These are phyloP conservation scores for Kuraishia borneana DNA, from an alignment of 805 yeast species.

Conservation along the genomic window DNA sequence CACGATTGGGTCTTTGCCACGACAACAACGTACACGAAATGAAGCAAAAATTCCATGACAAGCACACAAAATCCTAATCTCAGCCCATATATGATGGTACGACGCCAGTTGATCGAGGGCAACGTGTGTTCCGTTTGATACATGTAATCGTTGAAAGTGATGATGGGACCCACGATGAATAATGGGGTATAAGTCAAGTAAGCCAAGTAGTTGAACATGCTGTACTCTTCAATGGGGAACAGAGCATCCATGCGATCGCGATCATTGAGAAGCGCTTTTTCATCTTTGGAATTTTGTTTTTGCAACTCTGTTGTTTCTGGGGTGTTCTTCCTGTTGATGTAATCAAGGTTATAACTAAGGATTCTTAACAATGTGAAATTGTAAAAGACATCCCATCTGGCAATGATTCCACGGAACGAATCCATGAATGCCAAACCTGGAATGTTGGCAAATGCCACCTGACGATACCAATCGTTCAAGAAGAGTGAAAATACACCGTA, in stretches of 20 bases:
- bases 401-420: slow-evolving; percentile 62
- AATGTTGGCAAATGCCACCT: slow-evolving; percentile 35
- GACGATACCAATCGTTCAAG: slow-evolving; percentile 58
- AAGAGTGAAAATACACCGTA: slow-evolving; percentile 76
- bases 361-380: slow-evolving; percentile 81
- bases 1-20: slow-evolving; percentile 84
- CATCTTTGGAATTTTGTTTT: slow-evolving; percentile 2
- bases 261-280: slow-evolving; percentile 30
- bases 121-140: slow-evolving; percentile 56
- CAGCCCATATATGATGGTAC: slow-evolving; percentile 49
- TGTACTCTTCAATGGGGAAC: slow-evolving; percentile 49
- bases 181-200: slow-evolving; percentile 80
- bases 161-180: slow-evolving; percentile 89
- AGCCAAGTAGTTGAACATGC: slow-evolving; percentile 54
- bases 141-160: slow-evolving; percentile 85
- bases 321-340: slow-evolving; percentile 27
- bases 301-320: neutral
- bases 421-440: slow-evolving; percentile 43
- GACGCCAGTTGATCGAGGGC: slow-evolving; percentile 43
- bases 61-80: slow-evolving; percentile 65
- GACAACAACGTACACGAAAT: slow-evolving; percentile 87
- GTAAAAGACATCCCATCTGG: slow-evolving; percentile 93
- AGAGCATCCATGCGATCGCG: slow-evolving; percentile 56
- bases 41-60: slow-evolving; percentile 83
- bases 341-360: slow-evolving; percentile 78